Evolutionary conservation across 1,139 yeast species (phyloP).

Genomic region (Yamadazyma epiphylla): DNA sequence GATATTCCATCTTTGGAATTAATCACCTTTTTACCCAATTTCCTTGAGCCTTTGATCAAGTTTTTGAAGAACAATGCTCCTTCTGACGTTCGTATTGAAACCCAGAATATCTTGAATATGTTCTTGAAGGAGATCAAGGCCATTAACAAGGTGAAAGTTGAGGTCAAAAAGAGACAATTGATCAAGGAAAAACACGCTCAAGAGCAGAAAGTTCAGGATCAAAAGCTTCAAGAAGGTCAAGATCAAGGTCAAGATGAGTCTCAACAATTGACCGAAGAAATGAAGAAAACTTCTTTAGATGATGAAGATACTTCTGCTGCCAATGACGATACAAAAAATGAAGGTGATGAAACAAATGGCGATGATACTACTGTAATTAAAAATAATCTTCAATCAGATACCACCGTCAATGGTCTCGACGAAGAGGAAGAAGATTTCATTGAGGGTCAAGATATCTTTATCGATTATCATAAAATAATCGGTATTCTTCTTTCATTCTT

Average conservation of each 20-base stretch:
- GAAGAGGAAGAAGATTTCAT: constrained; percentile 45
- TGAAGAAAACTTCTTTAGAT: background rate
- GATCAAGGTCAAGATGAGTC: constrained; percentile 3
- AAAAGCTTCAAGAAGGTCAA: constrained; percentile 6
- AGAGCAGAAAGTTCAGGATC: constrained; percentile 8
- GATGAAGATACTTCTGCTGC: constrained; percentile 21
- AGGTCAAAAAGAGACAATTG: constrained; percentile 34
- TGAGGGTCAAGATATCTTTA: constrained; percentile 82
- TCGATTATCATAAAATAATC: constrained; percentile 78
- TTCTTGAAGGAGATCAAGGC: constrained; percentile 78
- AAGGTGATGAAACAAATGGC: constrained; percentile 8
- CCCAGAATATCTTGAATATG: constrained; percentile 71
- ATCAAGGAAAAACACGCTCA: constrained; percentile 6
- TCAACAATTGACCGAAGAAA: constrained; percentile 1
- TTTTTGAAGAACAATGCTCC: constrained; percentile 78
- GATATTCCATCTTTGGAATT: constrained; percentile 91
- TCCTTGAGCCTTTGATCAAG: constrained; percentile 78
- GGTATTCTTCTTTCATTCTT: constrained; percentile 77
- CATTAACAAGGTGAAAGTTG: constrained; percentile 63
- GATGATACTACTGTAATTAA: background rate
- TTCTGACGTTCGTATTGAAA: constrained; percentile 82
- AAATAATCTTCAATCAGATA: background rate
- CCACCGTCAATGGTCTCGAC: constrained; percentile 5
- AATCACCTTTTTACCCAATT: constrained; percentile 82
- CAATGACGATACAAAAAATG: constrained; percentile 14